phyloP scores from a whole-genome alignment of 495 filamentous ascomycete species.

The Trichoderma virens region DNA sequence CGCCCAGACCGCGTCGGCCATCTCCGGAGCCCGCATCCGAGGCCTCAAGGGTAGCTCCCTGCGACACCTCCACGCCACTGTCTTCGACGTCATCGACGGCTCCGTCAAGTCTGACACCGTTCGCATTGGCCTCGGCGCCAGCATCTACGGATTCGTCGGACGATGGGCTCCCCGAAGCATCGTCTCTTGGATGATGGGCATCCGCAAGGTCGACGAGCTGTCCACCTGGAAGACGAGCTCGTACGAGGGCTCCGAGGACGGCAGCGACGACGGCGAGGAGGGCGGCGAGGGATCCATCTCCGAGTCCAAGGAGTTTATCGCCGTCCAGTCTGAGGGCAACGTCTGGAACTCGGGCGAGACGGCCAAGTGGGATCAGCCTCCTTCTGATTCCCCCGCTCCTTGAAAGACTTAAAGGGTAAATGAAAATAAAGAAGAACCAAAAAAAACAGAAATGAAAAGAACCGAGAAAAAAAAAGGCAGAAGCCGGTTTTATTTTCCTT shows the following conservation, averaged over 20 bases:
- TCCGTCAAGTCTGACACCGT: constrained; percentile 43
- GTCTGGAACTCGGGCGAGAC: constrained; percentile 11
- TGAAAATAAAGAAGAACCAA: neutral
- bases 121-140: constrained; percentile 72
- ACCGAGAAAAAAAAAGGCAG: neutral
- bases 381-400: neutral
- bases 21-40: constrained; percentile 34
- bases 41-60: constrained; percentile 56
- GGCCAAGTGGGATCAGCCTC: constrained; percentile 4
- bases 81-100: constrained; percentile 73
- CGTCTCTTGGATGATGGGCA: constrained; percentile 85
- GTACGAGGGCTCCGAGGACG: constrained; percentile 21
- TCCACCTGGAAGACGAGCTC: constrained; percentile 32
- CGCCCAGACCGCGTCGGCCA: constrained; percentile 37
- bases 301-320: constrained; percentile 27
- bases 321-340: constrained; percentile 27
- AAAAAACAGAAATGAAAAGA: neutral
- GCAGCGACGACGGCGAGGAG: constrained; percentile 20
- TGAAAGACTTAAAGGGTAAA: neutral
- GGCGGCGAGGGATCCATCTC: constrained; percentile 13
- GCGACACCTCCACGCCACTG: constrained; percentile 69
- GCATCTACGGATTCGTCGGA: constrained; percentile 79
- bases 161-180: constrained; percentile 70
- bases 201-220: constrained; percentile 45
- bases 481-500: neutral